Evolutionary conservation across 495 filamentous ascomycete genomes (phyloP), one percentile per base, ranked within the genome.

Genomic region (Penicillium robsamsonii): DNA sequence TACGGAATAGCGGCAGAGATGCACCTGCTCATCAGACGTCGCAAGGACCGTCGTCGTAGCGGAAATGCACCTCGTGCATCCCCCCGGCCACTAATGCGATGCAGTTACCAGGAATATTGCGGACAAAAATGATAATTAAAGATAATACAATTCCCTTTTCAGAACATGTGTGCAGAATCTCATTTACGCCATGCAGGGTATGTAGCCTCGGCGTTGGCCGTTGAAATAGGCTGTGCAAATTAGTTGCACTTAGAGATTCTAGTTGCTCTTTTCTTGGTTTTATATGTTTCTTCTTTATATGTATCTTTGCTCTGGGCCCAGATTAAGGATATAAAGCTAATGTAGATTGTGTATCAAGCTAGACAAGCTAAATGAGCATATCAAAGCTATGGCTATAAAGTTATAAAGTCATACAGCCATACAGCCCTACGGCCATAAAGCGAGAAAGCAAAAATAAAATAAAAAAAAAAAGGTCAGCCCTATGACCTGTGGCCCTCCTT

Each of bases 381-480:
- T 15, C 33, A 35, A 50, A 57, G 12, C 18, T 12, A 33, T 13
- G 12, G 10, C 15, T 20, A 40, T 22, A 31, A 31, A 41, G 10
- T 29, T 6, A n/a, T n/a, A 37, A 22, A 7, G 5, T 13, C 5
- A 17, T 17, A 27, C 25, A 27, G 6, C 25, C 6, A 25, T 25
- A 5, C 24, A 25, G 24, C 24, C 5, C 24, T 25, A 5, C 24
- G 5, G 2, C 24, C 24, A 27, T 27, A 27, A 27, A 27, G 25
- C 25, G 4, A 27, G 25, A 27, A 27, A 27, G 2, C 25, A 27
- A 27, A 27, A 27, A 27, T 27, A 27, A 37, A 37, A 15, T 5
- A 10, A 37, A 3, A 11, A 57, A 31, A 25, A 42, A 27, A 15
- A 41, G 50, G 45, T 61, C 61, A 61, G 58, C 61, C 61, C 54